Evolutionary conservation across 805 yeast genomes (phyloP), one percentile per base, ranked within the genome.

Genomic region (Candida caryicola): DNA sequence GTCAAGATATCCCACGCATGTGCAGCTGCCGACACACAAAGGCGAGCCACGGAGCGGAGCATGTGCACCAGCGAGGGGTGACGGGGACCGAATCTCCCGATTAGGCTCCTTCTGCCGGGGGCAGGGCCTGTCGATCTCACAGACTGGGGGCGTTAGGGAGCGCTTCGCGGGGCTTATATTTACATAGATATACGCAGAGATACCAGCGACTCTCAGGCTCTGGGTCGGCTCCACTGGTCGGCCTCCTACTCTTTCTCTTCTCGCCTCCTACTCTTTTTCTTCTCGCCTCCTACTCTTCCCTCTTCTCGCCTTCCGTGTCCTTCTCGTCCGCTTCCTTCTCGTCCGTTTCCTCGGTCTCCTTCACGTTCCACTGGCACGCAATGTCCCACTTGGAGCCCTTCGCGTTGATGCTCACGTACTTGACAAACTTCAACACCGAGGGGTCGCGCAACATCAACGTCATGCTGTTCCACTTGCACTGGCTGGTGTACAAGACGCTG

Each of bases 351-450:
- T 61, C 79, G 4, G 55, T 69, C 18, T 66, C 68, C 44, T 70
- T 75, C 19, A 86, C 82, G 48, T 78, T 81, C 93, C 95, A 91
- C 52, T 82, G 84, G 39, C 83, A 79, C 23, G 73, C 71, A 29
- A 93, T 68, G 56, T 93, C 99, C 96, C 96, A 93, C 56, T 99
- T 73, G 29, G 93, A 81, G 1, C 97, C 95, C 43, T 81, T 80
- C 4, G 98, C 96, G 45, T 78, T 78, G 60, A 77, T 78, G 54
- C 96, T 85, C 14, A 91, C 91, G 52, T 93, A 93, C 59, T 93
- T 93, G 50, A 93, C 81, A 61, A 93, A 93, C 59, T 90, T 85
- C 63, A 95, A 67, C n/a, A 91, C 90, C 34, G 81, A 76, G 6
- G 84, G 79, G 55, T 93, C 98, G 52, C 97, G 72, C 46, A 85